phyloP scores from a whole-genome alignment of 805 yeast species.

The Saccharomycopsis capsularis region DNA sequence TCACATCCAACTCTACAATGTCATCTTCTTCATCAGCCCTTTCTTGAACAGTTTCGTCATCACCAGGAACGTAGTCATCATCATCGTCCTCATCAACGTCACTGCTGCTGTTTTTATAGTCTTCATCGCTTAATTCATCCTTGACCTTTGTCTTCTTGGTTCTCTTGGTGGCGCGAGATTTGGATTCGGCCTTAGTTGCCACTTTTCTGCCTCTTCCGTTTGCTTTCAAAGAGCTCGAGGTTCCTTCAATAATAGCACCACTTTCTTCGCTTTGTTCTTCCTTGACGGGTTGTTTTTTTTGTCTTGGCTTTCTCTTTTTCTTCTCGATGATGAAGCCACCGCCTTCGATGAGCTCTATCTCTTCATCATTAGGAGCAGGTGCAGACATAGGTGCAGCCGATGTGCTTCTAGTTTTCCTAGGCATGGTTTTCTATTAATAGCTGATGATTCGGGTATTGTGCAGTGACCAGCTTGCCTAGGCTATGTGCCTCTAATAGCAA shows the following conservation, averaged over 20 bases:
- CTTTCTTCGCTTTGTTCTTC: background rate
- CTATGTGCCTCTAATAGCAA: too few relatives aligned
- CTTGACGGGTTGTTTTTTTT: background rate
- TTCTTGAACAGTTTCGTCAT: slow-evolving; percentile 39
- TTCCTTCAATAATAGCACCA: background rate
- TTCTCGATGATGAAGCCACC: slow-evolving; percentile 19
- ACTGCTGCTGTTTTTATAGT: slow-evolving; percentile 13
- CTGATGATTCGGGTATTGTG: too few relatives aligned
- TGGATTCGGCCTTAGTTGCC: background rate
- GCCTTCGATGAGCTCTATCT: slow-evolving; percentile 15
- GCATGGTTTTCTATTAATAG: too few relatives aligned
- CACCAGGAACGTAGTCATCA: slow-evolving; percentile 23
- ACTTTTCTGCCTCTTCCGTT: slow-evolving; percentile 2
- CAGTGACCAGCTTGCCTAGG: too few relatives aligned
- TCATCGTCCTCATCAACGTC: slow-evolving; percentile 23
- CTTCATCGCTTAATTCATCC: slow-evolving; percentile 24
- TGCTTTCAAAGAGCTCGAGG: background rate
- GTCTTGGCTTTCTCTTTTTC: slow-evolving; percentile 11
- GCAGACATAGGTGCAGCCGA: background rate
- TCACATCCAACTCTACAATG: background rate
- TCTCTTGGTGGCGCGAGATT: background rate
- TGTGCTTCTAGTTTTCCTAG: background rate
- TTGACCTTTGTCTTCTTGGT: background rate
- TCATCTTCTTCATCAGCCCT: slow-evolving; percentile 39
- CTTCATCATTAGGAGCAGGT: background rate